Evolutionary conservation across 2,329 filamentous ascomycete species (phyloP).

Genomic region (Trichoderma guizhouense): DNA sequence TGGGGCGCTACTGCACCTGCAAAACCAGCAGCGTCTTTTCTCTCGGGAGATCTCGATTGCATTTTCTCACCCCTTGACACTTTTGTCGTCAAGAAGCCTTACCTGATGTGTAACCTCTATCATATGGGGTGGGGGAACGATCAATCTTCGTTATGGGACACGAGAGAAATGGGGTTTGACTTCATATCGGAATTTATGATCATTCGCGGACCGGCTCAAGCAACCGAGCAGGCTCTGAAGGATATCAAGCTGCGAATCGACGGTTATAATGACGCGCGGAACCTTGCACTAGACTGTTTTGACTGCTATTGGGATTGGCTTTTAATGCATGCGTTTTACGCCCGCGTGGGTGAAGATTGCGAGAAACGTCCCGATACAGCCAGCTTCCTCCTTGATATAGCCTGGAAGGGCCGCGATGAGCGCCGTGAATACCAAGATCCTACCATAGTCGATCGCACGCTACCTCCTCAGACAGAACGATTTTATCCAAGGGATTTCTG

Average conservation of each 20-base stretch:
- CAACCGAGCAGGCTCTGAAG: neutral
- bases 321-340: neutral
- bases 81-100: neutral
- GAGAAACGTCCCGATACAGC: neutral
- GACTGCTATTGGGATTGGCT: neutral
- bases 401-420: neutral
- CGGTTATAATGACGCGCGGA: neutral
- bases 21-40: neutral
- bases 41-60: neutral
- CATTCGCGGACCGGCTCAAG: neutral
- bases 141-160: neutral
- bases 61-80: neutral
- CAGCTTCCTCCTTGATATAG: neutral
- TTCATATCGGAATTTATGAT: neutral
- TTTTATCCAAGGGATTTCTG: neutral
- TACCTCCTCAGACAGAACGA: neutral
- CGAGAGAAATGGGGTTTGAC: neutral
- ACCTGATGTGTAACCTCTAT: neutral
- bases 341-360: neutral
- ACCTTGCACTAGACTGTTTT: too few species aligned
- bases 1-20: neutral
- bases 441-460: neutral
- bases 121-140: neutral
- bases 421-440: neutral
- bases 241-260: neutral